Evolutionary conservation across 2,329 filamentous ascomycete genomes (phyloP).

Genomic region (Xylariaceae sp.): DNA sequence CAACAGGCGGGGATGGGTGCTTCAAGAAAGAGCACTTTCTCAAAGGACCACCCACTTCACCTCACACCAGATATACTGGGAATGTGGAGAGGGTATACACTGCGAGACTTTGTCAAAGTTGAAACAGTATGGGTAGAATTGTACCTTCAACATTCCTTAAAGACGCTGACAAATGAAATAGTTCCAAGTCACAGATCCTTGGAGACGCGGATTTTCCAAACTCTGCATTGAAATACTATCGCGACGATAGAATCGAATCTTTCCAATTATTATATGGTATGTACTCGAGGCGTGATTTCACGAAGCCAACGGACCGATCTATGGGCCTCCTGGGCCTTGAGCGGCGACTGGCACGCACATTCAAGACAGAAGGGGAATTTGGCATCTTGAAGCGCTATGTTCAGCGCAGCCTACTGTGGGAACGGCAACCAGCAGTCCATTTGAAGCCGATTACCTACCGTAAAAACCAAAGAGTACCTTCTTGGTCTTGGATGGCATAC

Average conservation of each 20-base stretch:
- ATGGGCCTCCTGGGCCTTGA: slow-evolving; percentile 12
- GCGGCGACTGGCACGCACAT: slow-evolving; percentile 4
- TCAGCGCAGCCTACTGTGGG: slow-evolving; percentile 7
- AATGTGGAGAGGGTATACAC: slow-evolving; percentile 12
- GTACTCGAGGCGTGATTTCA: slow-evolving; percentile 11
- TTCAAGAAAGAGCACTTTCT: slow-evolving; percentile 14
- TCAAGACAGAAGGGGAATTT: slow-evolving; percentile 7
- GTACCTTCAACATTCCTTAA: background rate
- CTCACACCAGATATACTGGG: slow-evolving; percentile 12
- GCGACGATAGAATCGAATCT: slow-evolving; percentile 6
- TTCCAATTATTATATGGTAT: slow-evolving; percentile 10
- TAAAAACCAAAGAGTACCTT: background rate
- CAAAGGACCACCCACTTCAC: slow-evolving; percentile 12
- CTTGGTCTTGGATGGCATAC: slow-evolving; percentile 11
- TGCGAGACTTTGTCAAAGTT: slow-evolving; percentile 13
- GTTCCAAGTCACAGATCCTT: slow-evolving; percentile 7
- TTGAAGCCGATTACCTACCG: background rate
- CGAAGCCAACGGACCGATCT: slow-evolving; percentile 6
- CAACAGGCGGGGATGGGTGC: slow-evolving; percentile 13
- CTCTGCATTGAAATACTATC: slow-evolving; percentile 7
- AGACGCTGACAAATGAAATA: too few species aligned
- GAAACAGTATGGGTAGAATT: slow-evolving; percentile 9
- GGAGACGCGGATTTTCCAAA: slow-evolving; percentile 13
- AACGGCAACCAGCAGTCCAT: background rate
- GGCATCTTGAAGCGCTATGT: slow-evolving; percentile 8